Base-by-base conservation (phyloP, 1,284 basidiomycete species). In the Pyrrhoderma noxium region DNA sequence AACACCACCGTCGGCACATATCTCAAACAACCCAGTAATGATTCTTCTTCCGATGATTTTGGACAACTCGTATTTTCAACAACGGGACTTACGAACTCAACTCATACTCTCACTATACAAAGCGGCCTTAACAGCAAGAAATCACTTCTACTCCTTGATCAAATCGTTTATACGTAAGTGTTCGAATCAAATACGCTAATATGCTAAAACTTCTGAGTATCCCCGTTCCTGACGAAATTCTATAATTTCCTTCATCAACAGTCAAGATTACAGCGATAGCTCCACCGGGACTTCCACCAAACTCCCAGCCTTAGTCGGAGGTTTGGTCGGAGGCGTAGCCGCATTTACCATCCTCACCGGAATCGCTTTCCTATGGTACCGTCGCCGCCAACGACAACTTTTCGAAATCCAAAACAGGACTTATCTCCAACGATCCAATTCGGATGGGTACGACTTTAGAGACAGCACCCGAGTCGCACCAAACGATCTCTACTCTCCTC, bases 131-230 rank as follows among this genome's bases (percentile, higher is more conserved):
- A 19, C 3, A 39, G 36, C n/a, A 9, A 9, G 14, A 40, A 36
- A 18, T n/a, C 36, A 7, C 36, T 46, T 8, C 23, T 52, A 39
- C 19, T 52, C 18, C 45, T 52, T 9, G 50, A 52, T 25, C 23
- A 35, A 11, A 52, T 52, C 36, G 19, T 47, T 18, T 52, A 52
- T 31, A 46, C 50, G 50, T 52, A 25, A 34, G 48, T 49, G 1
- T 11, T 43, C 16, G n/a, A 19, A n/a, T 16, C 46, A 5, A 18
- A 5, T 8, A 21, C 21, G 16, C 8, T 36, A 9, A 36, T 46
- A n/a, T 5, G 3, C 9, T n/a, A 8, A 3, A 13, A 21, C 19
- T 40, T 43, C 13, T 25, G 11, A 7, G 14, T 18, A 8, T 22
- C 18, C n/a, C 18, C 9, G 43, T 35, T 1, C 37, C 37, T 36